Evolutionary conservation across 192 early-diverging fungal species (phyloP).

Genomic region (Phycomyces blakesleeanus): DNA sequence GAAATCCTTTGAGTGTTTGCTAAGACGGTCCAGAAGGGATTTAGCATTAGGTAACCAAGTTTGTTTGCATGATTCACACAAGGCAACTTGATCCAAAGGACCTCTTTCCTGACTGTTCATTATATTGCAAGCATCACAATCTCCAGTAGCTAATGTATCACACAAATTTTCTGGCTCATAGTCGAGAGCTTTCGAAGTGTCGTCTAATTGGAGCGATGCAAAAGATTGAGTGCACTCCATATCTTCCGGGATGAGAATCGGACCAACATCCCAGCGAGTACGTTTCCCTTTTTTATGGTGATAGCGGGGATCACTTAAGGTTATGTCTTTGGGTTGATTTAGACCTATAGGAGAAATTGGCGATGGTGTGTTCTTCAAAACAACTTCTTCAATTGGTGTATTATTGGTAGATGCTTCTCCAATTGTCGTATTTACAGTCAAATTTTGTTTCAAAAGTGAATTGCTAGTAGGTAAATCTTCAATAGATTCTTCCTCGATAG

Average conservation of each 20-base stretch:
- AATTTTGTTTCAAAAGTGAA: no score
- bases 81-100: neutral
- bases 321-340: no score
- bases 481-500: neutral
- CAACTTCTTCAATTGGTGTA: neutral
- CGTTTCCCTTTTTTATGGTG: conserved; percentile 6
- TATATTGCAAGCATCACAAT: neutral
- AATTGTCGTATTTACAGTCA: neutral
- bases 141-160: neutral
- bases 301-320: neutral
- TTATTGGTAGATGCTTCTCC: neutral
- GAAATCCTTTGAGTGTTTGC: neutral
- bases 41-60: neutral
- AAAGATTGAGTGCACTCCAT: neutral
- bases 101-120: neutral
- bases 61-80: conserved; percentile 5
- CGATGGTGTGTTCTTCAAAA: neutral
- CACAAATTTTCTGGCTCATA: no score
- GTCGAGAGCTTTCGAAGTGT: conserved; percentile 3
- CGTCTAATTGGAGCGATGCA: conserved; percentile 25
- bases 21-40: conserved; percentile 1
- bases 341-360: neutral
- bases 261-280: conserved; percentile 23
- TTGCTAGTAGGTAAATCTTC: neutral
- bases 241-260: neutral